These are phyloP conservation scores for Fusarium incarnatum DNA, from an alignment of 2,329 filamentous ascomycete species.

Conservation along the genomic window DNA sequence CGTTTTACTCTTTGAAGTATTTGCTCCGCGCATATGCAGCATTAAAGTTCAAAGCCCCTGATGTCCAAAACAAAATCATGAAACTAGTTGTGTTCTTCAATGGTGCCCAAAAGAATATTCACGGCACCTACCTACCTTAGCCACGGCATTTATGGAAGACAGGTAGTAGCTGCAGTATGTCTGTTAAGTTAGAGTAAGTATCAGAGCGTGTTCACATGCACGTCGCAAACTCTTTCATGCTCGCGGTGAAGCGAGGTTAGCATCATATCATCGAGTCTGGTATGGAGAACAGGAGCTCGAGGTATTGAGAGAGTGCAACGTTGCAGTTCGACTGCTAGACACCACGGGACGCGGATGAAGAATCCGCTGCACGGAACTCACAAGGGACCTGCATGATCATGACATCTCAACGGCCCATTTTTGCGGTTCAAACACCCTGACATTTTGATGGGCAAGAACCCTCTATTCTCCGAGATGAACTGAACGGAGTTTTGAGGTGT, in stretches of 20 bases:
- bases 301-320: constrained; percentile 21
- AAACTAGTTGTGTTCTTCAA: background rate
- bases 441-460: constrained; percentile 3
- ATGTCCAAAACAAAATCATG: background rate
- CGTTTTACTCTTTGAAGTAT: constrained; percentile 1
- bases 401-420: constrained; percentile 8
- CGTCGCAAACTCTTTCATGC: background rate
- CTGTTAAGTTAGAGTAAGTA: background rate
- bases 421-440: constrained; percentile 11
- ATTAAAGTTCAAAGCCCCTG: background rate
- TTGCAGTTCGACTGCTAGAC: constrained; percentile 10
- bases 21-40: constrained; percentile 5
- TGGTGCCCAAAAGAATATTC: background rate
- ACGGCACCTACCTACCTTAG: background rate
- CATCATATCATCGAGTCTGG: constrained; percentile 9
- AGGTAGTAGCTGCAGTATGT: background rate
- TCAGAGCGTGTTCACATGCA: constrained; percentile 12
- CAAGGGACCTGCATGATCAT: constrained; percentile 20
- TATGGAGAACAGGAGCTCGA: constrained; percentile 3
- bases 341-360: constrained; percentile 1
- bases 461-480: constrained; percentile 9
- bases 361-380: constrained; percentile 12
- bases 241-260: background rate
- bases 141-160: background rate
- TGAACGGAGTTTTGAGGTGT: background rate